Evolutionary conservation across 371 early-diverging fungal genomes (phyloP), one percentile per base, ranked within the genome.

Genomic region (Sanchytrium tribonematis): DNA sequence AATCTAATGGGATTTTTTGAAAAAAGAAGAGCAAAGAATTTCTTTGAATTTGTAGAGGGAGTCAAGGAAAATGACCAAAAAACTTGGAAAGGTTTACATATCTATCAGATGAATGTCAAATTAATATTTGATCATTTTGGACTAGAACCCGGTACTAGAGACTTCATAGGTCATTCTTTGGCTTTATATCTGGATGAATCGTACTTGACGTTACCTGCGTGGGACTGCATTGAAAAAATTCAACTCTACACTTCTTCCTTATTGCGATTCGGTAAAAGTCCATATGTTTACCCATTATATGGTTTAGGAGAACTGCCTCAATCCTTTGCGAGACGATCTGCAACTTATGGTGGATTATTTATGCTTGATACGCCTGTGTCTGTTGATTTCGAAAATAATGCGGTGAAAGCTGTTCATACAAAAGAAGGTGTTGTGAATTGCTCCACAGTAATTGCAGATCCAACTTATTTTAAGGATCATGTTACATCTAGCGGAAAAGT

Each of bases 221-320:
- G 82, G 66, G 93, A 92, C 69, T 93, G 96, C 17, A 87, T 90
- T 75, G 88, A 94, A 73, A 88, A 91, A 74, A 89, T 98, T 70
- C 82, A 87, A 70, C 78, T 96, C 71, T 99, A 98, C 77, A 86
- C 92, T 72, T 85, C 84, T 32, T 98, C 98, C 28, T 83, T 98
- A 73, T 86, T 90, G n/a, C 84, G 90, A 68, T 91, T 90, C 75
- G 94, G 97, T 73, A 90, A 91, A 81, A 89, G 90, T 73, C 99
- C 99, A n/a, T 99, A 96, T 80, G 91, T 98, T 75, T 99, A 99
- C 78, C 99, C 99, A 71, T 81, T 93, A 71, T 97, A 97, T 75
- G 99, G 99, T 68, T 82, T 99, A 68, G 97, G 97, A 71, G 99
- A 98, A 74, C 83, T 99, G 67, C 98, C 98, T 48, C 99, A 99